Evolutionary conservation across 768 basidiomycete species (phyloP), one percentile per base, ranked within the genome.

Genomic region (Lactarius hatsudake): DNA sequence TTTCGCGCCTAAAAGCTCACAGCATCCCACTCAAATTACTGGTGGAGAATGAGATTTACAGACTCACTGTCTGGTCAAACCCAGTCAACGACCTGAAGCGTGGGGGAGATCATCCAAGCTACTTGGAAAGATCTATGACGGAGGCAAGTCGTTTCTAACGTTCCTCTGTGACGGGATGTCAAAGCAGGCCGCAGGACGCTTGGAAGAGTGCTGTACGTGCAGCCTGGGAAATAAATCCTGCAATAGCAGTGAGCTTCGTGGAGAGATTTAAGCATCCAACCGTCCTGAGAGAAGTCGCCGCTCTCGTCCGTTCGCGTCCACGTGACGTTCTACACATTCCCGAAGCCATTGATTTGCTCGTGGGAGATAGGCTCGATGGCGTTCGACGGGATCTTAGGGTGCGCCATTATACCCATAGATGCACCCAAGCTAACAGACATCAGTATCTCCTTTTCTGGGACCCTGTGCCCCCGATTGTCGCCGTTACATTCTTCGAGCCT

Each of bases 391-490:
- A 95, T 73, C 78, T 96, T 10, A 92, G 90, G 82, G 96, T 94
- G 66, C 69, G 76, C 36, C 54, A 17, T 36, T 32, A 8, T 28
- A 62, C 61, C 54, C 57, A 36, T 55, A 7, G 40, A 56, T 28
- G 45, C 36, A 62, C 60, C 5, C n/a, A 55, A 65, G 6, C 67
- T 66, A 26, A 48, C 28, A n/a, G 36, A 43, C 71, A 67, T 5
- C 72, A 98, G 96, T 84, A 93, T 75, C 82, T 99, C 34, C 81
- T 95, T 17, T 80, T 96, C 9, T 98, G 95, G 94, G 87, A 87
- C 2, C 87, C 94, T 23, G 90, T 95, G 17, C 88, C 96, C 3
- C 94, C 93, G 0, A 82, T 95, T 20, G 79, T 89, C 23, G 93
- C 93, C 23, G 84, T 86, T 71, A 88, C 89, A 0, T 91, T 90